Percentiles rank a stretch among this genome's conserved stretches.
Evolutionary conservation across 768 basidiomycete species (phyloP).

Genomic region (Psilocybe subaeruginosa): DNA sequence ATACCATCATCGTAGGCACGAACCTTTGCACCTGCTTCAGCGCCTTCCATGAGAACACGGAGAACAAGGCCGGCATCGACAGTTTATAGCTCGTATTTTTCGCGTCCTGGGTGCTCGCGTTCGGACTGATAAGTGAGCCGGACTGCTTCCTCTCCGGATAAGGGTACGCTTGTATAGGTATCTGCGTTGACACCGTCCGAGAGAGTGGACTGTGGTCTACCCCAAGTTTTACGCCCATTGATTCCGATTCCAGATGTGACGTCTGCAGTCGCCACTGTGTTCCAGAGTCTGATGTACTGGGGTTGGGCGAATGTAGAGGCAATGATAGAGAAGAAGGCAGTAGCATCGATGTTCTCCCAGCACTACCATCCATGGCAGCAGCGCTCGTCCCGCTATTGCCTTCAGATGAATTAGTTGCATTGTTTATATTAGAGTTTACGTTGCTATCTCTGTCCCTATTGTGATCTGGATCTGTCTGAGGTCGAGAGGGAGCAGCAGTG

Average conservation of each 20-base stretch:
- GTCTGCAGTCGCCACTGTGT: too few species aligned
- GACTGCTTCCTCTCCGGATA: too few species aligned
- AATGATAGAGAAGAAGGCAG: too few species aligned
- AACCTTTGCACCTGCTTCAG: slow-evolving; percentile 16
- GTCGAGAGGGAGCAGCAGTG: not conserved
- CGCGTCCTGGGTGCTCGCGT: not conserved
- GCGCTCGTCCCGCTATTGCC: not conserved
- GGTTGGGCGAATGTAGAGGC: too few species aligned
- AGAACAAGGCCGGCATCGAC: not conserved
- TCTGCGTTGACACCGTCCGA: not conserved
- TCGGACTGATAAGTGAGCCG: too few species aligned
- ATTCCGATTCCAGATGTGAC: too few species aligned
- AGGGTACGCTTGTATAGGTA: too few species aligned
- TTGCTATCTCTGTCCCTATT: not conserved
- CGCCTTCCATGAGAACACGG: slow-evolving; percentile 14
- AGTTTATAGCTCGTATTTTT: not conserved
- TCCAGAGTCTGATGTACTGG: too few species aligned
- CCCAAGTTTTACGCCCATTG: not conserved
- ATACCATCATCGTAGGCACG: slow-evolving; percentile 26
- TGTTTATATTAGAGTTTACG: not conserved
- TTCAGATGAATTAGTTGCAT: not conserved
- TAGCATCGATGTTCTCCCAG: too few species aligned
- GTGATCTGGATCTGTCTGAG: not conserved
- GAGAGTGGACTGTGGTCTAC: not conserved
- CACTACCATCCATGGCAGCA: too few species aligned